Percentiles rank a stretch among this genome's conserved stretches.
phyloP scores from a whole-genome alignment of 2,329 filamentous ascomycete species.

The Colletotrichum eleusines region DNA sequence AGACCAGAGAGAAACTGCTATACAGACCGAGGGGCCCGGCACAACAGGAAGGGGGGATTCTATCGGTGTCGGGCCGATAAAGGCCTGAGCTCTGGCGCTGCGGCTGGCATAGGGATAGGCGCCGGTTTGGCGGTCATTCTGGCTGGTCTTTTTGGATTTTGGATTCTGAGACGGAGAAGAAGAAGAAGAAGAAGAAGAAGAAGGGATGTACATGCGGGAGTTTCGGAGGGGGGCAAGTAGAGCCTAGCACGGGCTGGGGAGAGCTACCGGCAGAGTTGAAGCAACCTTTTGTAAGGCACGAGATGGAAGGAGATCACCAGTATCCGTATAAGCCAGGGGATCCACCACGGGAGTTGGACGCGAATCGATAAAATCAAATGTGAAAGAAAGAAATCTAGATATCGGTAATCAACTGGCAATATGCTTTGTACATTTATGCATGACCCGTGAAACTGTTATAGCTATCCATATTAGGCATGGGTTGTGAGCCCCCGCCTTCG shows the following conservation, averaged over 20 bases:
- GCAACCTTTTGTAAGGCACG: neutral
- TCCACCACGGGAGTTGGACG: neutral
- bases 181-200: neutral
- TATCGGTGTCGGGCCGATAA: neutral
- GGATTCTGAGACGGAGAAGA: neutral
- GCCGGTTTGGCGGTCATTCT: neutral
- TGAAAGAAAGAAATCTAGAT: too few relatives aligned
- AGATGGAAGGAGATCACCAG: neutral
- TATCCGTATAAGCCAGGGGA: neutral
- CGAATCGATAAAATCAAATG: neutral
- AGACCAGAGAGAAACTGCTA: neutral
- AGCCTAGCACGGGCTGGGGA: neutral
- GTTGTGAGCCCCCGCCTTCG: too few relatives aligned
- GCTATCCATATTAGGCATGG: too few relatives aligned
- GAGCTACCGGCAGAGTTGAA: neutral
- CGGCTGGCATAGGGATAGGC: neutral
- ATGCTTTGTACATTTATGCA: too few relatives aligned
- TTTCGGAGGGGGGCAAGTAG: too few relatives aligned
- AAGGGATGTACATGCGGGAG: neutral
- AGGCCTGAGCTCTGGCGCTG: conserved; percentile 3
- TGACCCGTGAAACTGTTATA: too few relatives aligned
- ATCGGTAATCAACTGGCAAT: too few relatives aligned
- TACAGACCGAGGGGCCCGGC: neutral
- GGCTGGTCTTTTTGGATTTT: neutral
- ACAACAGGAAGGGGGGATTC: neutral